Conservation (phyloP, 495 filamentous ascomycete genomes). For the Cladorrhinum samala region DNA sequence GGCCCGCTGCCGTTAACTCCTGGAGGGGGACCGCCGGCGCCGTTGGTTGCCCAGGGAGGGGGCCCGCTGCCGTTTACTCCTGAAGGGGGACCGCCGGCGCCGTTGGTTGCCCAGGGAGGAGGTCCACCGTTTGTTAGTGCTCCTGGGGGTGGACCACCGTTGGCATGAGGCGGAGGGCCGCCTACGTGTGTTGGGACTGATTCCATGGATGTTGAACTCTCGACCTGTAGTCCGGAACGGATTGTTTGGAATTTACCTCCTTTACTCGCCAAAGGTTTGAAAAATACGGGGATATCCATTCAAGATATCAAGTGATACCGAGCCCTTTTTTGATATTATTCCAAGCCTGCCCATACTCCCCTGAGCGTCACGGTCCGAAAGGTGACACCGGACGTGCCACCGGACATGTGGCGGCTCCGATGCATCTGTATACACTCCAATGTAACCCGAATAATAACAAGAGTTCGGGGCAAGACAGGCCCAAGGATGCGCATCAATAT, state of each 20-base stretch:
- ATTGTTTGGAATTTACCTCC: too few species aligned
- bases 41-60: not conserved
- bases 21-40: not conserved
- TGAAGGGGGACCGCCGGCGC: not conserved
- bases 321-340: too few species aligned
- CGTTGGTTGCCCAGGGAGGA: not conserved
- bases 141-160: not conserved
- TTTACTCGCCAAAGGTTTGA: too few species aligned
- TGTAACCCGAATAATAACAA: not conserved
- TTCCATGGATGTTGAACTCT: too few species aligned
- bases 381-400: not conserved
- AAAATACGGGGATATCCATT: too few species aligned
- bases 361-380: too few species aligned
- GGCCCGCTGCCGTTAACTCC: not conserved
- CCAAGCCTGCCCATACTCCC: not conserved
- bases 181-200: not conserved
- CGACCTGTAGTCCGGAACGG: too few species aligned
- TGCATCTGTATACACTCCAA: not conserved
- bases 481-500: not conserved
- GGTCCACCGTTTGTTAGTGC: not conserved
- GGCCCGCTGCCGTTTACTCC: not conserved
- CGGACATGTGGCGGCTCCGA: constrained; percentile 2
- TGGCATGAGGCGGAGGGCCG: not conserved
- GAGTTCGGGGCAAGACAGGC: not conserved
- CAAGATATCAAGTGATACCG: too few species aligned